Evolutionary conservation across 2,329 filamentous ascomycete species (phyloP).

Genomic region (Simplicillium sp.): DNA sequence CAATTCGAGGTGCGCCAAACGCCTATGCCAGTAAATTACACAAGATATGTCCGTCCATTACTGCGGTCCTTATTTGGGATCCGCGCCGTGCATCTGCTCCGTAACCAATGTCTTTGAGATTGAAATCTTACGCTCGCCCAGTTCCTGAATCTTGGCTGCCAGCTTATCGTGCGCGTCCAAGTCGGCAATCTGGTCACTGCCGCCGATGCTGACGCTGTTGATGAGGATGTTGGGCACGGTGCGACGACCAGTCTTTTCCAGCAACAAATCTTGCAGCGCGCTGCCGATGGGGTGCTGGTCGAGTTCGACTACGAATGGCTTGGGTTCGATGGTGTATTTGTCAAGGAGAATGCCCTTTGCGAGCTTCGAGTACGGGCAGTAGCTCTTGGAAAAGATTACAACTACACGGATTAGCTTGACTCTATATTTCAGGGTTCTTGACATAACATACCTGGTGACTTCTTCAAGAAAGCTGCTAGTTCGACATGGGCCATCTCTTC

Average conservation of each 20-base stretch:
- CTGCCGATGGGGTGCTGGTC: constrained; percentile 70
- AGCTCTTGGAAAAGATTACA: constrained; percentile 92
- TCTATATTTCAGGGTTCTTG: not conserved
- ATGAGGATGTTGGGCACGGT: constrained; percentile 93
- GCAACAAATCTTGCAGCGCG: constrained; percentile 62
- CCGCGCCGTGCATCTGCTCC: too few relatives aligned
- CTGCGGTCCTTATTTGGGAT: too few relatives aligned
- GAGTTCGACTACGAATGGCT: constrained; percentile 83
- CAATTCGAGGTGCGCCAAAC: too few relatives aligned
- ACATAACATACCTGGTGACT: constrained; percentile 66
- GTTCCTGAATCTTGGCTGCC: constrained; percentile 58
- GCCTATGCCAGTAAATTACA: too few relatives aligned
- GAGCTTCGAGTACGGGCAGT: constrained; percentile 76
- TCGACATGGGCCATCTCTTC: constrained; percentile 59
- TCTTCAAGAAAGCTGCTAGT: constrained; percentile 72
- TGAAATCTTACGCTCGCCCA: constrained; percentile 59
- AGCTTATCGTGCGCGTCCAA: constrained; percentile 60
- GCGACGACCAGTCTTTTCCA: constrained; percentile 62
- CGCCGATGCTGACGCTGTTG: constrained; percentile 81
- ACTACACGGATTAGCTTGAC: constrained; percentile 51
- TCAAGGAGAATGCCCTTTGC: constrained; percentile 81
- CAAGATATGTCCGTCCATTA: too few relatives aligned
- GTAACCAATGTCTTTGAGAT: constrained; percentile 31
- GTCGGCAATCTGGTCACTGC: constrained; percentile 73
- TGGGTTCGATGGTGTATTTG: constrained; percentile 72